Evolutionary conservation across 2,329 filamentous ascomycete species (phyloP).

Genomic region (Passalora sequoiae): DNA sequence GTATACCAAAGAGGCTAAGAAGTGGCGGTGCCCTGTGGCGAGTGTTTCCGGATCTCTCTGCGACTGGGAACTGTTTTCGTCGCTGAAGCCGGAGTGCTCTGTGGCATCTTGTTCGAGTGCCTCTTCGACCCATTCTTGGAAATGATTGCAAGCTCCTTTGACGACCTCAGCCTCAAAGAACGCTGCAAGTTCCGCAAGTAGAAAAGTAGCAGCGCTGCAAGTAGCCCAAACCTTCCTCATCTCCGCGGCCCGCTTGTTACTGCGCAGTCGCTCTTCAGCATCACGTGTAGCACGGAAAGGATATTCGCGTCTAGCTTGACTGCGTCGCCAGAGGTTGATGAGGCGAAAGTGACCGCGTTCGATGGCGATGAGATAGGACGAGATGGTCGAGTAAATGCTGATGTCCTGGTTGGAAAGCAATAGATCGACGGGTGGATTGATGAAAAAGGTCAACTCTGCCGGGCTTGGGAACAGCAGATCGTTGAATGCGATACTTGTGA

Average conservation of each 20-base stretch:
- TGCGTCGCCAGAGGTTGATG: constrained; percentile 81
- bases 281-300: constrained; percentile 51
- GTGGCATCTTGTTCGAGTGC: constrained; percentile 7
- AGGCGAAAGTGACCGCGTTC: constrained; percentile 80
- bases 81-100: constrained; percentile 3
- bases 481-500: constrained; percentile 58
- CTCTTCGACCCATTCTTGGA: constrained; percentile 59
- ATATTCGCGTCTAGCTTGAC: constrained; percentile 69
- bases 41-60: constrained; percentile 80
- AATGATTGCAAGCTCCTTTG: constrained; percentile 71
- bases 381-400: constrained; percentile 74
- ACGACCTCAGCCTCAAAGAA: constrained; percentile 91
- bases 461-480: constrained; percentile 78
- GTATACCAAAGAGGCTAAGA: constrained; percentile 63
- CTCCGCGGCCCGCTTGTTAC: constrained; percentile 56
- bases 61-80: constrained; percentile 1
- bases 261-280: constrained; percentile 57
- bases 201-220: constrained; percentile 78
- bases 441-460: constrained; percentile 63
- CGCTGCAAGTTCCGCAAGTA: constrained; percentile 77
- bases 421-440: constrained; percentile 76
- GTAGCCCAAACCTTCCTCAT: constrained; percentile 89
- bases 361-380: constrained; percentile 80
- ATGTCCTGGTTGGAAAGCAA: constrained; percentile 75
- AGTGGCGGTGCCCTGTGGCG: constrained; percentile 70